These are phyloP conservation scores for Cytospora piceae DNA, from an alignment of 2,329 filamentous ascomycete species.

Conservation along the genomic window DNA sequence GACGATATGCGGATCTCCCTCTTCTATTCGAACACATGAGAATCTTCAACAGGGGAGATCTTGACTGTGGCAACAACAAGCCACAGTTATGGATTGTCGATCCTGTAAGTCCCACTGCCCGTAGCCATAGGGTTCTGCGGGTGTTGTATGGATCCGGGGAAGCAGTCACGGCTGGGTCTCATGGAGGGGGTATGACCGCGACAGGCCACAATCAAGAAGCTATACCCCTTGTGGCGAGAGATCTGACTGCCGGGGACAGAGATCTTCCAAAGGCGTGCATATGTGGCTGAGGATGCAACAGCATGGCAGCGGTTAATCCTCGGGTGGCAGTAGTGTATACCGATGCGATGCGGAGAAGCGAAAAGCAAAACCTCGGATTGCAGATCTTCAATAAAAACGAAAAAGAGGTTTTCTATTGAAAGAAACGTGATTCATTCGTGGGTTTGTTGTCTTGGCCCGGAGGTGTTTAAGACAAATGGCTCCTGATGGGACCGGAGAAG, in stretches of 20 bases:
- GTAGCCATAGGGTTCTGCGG: neutral
- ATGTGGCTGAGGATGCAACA: neutral
- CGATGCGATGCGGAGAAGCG: neutral
- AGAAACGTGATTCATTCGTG: neutral
- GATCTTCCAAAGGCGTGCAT: neutral
- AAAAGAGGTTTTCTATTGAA: neutral
- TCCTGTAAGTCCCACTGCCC: neutral
- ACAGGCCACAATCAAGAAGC: neutral
- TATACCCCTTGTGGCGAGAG: neutral
- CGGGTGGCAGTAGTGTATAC: neutral
- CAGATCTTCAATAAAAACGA: neutral
- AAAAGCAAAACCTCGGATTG: neutral
- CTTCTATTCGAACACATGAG: neutral
- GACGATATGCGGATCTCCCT: conserved; percentile 1
- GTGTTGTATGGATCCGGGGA: neutral
- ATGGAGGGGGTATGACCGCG: neutral
- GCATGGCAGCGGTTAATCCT: neutral
- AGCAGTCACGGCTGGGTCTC: neutral
- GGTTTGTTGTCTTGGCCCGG: neutral
- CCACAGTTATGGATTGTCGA: neutral
- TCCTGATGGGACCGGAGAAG: neutral
- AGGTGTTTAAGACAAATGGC: neutral
- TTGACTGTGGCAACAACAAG: conserved; percentile 14
- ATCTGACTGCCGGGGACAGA: neutral
- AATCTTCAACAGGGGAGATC: neutral